Evolutionary conservation across 257 asterid species (phyloP).

Genomic region (Solanum medicagineum): DNA sequence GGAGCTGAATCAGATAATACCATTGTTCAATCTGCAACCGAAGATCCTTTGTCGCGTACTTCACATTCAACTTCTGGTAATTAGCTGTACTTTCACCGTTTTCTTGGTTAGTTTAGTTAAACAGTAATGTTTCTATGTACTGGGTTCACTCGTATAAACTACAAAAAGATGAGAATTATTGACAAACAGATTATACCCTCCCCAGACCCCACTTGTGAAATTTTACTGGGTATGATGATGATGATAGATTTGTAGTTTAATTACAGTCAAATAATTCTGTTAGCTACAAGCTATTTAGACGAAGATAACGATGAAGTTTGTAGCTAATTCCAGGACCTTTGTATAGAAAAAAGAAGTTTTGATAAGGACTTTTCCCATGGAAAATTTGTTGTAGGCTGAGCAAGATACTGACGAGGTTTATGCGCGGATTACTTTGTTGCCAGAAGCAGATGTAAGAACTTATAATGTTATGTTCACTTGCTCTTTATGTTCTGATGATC

Average conservation of each 20-base stretch:
- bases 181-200: background rate
- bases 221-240: no score
- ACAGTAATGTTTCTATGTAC: background rate
- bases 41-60: conserved; percentile 76
- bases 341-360: background rate
- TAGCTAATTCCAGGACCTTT: background rate
- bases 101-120: background rate
- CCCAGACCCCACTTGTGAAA: no score
- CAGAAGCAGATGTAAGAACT: conserved; percentile 31
- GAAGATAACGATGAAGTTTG: background rate
- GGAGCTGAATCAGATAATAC: conserved; percentile 65
- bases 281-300: background rate
- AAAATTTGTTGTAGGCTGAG: conserved; percentile 20
- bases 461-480: background rate
- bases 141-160: background rate
- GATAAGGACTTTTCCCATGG: background rate
- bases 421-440: conserved; percentile 34
- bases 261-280: background rate
- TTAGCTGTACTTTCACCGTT: background rate
- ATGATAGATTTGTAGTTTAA: no score
- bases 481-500: background rate
- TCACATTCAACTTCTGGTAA: conserved; percentile 58
- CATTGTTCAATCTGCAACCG: conserved; percentile 64
- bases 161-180: background rate
- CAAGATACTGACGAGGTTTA: conserved; percentile 43